Conservation (phyloP, 352 stramenopile species). For the Globisporangium paroecandrum region DNA sequence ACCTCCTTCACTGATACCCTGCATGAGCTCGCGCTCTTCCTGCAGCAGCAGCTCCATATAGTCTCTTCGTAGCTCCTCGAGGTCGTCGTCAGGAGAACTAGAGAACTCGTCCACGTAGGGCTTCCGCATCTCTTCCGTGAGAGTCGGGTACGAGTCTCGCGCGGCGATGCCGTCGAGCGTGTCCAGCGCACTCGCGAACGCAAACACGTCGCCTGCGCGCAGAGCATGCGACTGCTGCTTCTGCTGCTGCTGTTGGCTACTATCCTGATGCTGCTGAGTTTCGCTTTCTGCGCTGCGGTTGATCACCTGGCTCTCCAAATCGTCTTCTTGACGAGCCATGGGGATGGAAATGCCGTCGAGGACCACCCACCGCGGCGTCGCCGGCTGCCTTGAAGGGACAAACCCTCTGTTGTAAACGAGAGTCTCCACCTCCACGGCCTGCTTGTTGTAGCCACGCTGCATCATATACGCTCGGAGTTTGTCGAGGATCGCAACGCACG, state of each 20-base stretch:
- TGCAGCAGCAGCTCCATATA: background rate
- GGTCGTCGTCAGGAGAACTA: slow-evolving; percentile 3
- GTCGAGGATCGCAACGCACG: slow-evolving; percentile 8
- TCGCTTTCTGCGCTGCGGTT: background rate
- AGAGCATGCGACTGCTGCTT: background rate
- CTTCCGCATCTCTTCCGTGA: background rate
- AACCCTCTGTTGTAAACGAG: background rate
- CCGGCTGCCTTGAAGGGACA: background rate
- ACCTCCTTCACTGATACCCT: slow-evolving; percentile 5
- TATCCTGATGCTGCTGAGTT: background rate
- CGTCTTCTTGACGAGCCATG: background rate
- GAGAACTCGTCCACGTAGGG: slow-evolving; percentile 11
- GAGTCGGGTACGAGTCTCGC: background rate
- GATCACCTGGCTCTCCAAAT: background rate
- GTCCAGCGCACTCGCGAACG: slow-evolving; percentile 9
- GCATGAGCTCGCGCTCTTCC: slow-evolving; percentile 10
- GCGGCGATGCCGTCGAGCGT: background rate
- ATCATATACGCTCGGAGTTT: background rate
- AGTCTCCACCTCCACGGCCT: slow-evolving; percentile 4
- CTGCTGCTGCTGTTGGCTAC: no score
- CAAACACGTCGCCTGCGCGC: background rate
- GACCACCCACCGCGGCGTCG: slow-evolving; percentile 3
- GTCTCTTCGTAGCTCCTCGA: slow-evolving; percentile 4
- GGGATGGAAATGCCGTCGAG: slow-evolving; percentile 1
- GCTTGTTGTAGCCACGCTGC: background rate